Evolutionary conservation across 1,139 yeast species (phyloP).

Genomic region (Hansenula sp.): DNA sequence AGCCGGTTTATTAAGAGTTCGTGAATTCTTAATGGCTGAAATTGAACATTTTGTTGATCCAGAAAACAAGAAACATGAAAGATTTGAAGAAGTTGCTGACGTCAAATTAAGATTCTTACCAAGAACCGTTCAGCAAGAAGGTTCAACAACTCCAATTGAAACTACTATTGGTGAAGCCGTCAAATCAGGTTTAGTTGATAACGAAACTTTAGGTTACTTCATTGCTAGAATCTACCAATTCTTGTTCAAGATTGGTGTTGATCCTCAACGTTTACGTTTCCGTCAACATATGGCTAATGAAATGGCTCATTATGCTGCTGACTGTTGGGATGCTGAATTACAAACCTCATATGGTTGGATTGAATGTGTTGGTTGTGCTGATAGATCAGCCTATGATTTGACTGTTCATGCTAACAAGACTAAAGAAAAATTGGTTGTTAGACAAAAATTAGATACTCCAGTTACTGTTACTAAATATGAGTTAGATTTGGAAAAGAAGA

Average conservation of each 20-base stretch:
- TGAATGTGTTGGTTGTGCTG: constrained; percentile 99
- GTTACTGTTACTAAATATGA: constrained; percentile 77
- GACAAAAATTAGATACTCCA: constrained; percentile 86
- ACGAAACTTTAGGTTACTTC: constrained; percentile 95
- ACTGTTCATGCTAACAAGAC: constrained; percentile 94
- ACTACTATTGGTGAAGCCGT: constrained; percentile 90
- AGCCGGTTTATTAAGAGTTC: constrained; percentile 93
- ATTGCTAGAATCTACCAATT: constrained; percentile 87
- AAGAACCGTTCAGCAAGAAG: constrained; percentile 80
- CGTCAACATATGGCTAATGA: constrained; percentile 98
- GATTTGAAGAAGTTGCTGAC: constrained; percentile 73
- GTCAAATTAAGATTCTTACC: constrained; percentile 75
- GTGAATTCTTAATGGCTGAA: constrained; percentile 99
- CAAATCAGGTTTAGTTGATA: constrained; percentile 79
- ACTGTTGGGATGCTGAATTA: constrained; percentile 99
- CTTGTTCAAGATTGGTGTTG: constrained; percentile 86
- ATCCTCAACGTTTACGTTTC: constrained; percentile 79
- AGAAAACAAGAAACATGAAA: constrained; percentile 71
- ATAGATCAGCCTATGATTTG: constrained; percentile 96
- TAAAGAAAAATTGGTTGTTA: constrained; percentile 89
- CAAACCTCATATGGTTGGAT: constrained; percentile 98
- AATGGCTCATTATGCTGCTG: constrained; percentile 99
- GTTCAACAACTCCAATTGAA: constrained; percentile 63
- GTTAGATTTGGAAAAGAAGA: constrained; percentile 85
- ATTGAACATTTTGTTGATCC: constrained; percentile 99